Conservation (phyloP, 1,284 basidiomycete species). For the Ceraceosorus guamensis region DNA sequence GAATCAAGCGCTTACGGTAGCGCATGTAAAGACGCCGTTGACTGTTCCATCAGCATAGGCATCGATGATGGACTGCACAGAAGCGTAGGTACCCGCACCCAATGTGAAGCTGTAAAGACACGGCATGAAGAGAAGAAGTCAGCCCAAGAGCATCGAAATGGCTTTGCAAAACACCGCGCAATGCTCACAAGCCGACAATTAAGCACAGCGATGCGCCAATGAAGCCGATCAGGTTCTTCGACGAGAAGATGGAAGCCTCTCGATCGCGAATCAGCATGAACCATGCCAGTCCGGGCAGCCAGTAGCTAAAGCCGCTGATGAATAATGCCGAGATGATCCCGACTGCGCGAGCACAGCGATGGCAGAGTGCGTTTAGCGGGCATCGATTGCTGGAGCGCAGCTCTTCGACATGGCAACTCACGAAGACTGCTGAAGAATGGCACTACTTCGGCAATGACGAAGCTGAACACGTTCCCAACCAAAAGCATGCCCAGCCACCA, state of each 20-base stretch:
- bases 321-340: constrained; percentile 24
- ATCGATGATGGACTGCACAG: not conserved
- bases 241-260: not conserved
- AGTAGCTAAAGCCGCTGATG: constrained; percentile 34
- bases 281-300: constrained; percentile 23
- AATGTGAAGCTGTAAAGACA: too few relatives aligned
- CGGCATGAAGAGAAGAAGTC: too few relatives aligned
- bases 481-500: constrained; percentile 28
- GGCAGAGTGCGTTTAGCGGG: too few relatives aligned
- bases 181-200: too few relatives aligned
- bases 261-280: constrained; percentile 12
- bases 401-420: too few relatives aligned
- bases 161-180: too few relatives aligned
- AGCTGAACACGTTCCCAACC: constrained; percentile 19
- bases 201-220: not conserved
- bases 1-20: too few relatives aligned
- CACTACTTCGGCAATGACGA: constrained; percentile 29
- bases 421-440: constrained; percentile 27
- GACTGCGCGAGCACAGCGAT: too few relatives aligned
- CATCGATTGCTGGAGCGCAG: too few relatives aligned
- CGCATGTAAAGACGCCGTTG: too few relatives aligned
- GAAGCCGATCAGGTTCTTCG: not conserved
- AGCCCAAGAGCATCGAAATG: too few relatives aligned
- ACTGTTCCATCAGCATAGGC: too few relatives aligned
- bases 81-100: not conserved